phyloP scores from a whole-genome alignment of 1,139 yeast genomes.

The Saccharomycopsis hybrid region DNA sequence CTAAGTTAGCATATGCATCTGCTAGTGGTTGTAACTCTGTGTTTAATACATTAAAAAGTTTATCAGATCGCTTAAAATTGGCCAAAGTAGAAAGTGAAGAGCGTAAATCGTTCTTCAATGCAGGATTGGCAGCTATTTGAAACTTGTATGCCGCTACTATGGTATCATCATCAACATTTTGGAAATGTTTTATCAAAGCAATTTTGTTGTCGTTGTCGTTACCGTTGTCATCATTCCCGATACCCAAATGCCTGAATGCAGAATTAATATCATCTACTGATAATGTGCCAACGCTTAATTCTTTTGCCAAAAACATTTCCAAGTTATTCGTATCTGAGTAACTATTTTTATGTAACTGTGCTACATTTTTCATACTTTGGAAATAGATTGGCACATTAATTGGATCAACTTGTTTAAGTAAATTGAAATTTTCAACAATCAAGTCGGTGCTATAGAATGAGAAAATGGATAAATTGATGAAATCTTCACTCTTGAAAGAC shows the following conservation, averaged over 20 bases:
- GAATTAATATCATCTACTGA: constrained; percentile 55
- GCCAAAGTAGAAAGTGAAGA: constrained; percentile 40
- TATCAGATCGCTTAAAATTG: constrained; percentile 38
- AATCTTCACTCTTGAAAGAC: constrained; percentile 25
- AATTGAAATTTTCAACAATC: constrained; percentile 56
- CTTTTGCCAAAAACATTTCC: constrained; percentile 46
- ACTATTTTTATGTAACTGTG: constrained; percentile 34
- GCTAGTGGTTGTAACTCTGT: constrained; percentile 48
- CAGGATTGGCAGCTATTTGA: constrained; percentile 31
- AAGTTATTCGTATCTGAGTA: constrained; percentile 38
- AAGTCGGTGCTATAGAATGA: constrained; percentile 56
- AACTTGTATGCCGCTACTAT: constrained; percentile 43
- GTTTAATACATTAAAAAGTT: constrained; percentile 40
- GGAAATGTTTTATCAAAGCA: no score
- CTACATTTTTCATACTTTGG: constrained; percentile 53
- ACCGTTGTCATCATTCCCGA: constrained; percentile 33
- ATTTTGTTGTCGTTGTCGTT: no score
- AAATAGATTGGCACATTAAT: constrained; percentile 52
- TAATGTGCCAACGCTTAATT: constrained; percentile 49
- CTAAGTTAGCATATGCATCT: constrained; percentile 57
- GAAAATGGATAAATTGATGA: constrained; percentile 52
- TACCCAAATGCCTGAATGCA: constrained; percentile 50
- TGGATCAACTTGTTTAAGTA: constrained; percentile 48
- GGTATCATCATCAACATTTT: constrained; percentile 35
- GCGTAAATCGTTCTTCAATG: constrained; percentile 31